Conservation (phyloP, 2,329 filamentous ascomycete species). For the Cladophialophora bantiana region DNA sequence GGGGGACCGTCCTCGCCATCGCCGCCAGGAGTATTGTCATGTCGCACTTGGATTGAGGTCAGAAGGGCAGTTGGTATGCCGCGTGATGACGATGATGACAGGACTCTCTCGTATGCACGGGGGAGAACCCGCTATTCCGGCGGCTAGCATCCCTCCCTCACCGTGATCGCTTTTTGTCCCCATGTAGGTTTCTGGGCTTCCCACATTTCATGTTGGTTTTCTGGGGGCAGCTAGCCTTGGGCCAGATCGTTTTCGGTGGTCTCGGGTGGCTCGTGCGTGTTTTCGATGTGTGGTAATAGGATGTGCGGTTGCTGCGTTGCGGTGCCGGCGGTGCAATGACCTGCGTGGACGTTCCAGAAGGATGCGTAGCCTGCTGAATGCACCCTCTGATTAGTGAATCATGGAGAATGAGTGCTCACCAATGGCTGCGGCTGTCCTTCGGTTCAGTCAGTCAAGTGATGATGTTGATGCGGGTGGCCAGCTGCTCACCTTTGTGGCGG, state of each 20-base stretch:
- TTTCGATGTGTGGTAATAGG: constrained; percentile 2
- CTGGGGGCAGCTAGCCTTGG: not conserved
- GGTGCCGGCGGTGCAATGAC: not conserved
- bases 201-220: not conserved
- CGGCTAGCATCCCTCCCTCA: not conserved
- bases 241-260: not conserved
- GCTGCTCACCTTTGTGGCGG: not conserved
- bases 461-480: not conserved
- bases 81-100: not conserved
- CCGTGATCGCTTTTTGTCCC: not conserved
- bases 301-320: not conserved
- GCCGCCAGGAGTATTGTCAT: not conserved
- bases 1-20: constrained; percentile 1
- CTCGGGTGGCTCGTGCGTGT: not conserved
- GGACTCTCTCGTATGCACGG: not conserved
- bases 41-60: not conserved
- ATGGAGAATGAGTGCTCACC: not conserved
- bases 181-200: not conserved
- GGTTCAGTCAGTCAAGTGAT: not conserved
- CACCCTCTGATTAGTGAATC: not conserved
- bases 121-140: constrained; percentile 1
- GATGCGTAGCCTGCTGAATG: not conserved
- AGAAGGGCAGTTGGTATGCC: not conserved
- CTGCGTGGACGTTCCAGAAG: not conserved
- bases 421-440: not conserved